Conservation (phyloP, 1,284 basidiomycete species). For the Ganoderma lucidum region DNA sequence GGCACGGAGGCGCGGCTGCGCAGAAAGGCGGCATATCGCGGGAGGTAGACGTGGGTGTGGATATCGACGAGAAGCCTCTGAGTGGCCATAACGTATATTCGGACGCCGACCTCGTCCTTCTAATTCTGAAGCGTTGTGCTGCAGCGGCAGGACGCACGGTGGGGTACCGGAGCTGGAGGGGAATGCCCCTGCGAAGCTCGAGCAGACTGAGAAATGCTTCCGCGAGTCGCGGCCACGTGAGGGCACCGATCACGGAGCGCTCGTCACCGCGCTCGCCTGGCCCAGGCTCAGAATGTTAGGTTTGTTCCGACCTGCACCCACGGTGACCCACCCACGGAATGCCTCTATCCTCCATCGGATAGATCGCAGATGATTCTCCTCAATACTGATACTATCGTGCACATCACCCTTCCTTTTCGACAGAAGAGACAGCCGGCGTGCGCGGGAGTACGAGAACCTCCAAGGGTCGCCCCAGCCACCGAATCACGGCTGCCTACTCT, state of each 20-base stretch:
- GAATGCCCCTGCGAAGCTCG: not conserved
- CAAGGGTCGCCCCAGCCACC: slow-evolving; percentile 2
- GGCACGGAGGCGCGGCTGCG: slow-evolving; percentile 69
- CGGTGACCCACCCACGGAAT: not conserved
- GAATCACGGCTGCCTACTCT: slow-evolving; percentile 20
- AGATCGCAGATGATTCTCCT: slow-evolving; percentile 13
- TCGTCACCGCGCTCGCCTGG: not conserved
- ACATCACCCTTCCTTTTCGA: slow-evolving; percentile 9
- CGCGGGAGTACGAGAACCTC: not conserved
- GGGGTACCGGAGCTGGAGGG: slow-evolving; percentile 4
- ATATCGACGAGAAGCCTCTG: slow-evolving; percentile 70
- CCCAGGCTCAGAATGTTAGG: slow-evolving; percentile 9
- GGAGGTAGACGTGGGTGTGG: slow-evolving; percentile 85
- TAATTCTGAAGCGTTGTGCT: not conserved
- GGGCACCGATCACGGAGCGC: slow-evolving; percentile 11
- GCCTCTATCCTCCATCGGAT: slow-evolving; percentile 16
- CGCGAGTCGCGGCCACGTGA: slow-evolving; percentile 29
- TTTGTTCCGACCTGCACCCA: not conserved
- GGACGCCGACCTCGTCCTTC: too few relatives aligned
- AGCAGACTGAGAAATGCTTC: slow-evolving; percentile 2
- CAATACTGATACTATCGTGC: slow-evolving; percentile 14
- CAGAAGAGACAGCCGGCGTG: not conserved
- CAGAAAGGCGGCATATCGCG: slow-evolving; percentile 73
- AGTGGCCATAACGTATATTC: slow-evolving; percentile 34
- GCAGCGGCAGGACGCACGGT: slow-evolving; percentile 5